Base-by-base conservation (phyloP, 2,329 filamentous ascomycete species). In the Tolypocladium paradoxum region DNA sequence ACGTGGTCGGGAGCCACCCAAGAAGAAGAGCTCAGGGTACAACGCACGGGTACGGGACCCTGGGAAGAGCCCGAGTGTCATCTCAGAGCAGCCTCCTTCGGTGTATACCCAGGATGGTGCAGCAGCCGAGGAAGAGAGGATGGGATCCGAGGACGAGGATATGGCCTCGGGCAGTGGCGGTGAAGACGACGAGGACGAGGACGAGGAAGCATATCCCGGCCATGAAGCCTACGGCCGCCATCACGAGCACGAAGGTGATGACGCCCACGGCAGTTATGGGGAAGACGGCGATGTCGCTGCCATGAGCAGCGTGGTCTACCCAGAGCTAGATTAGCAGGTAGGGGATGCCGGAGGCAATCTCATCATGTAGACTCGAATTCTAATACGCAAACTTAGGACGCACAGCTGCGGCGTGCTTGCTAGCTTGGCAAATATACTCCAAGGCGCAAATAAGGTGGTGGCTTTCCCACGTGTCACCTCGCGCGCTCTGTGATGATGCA, bases 1-100 rank as follows among this genome's bases (percentile, higher is more conserved):
- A 7, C 60, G 69, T 1, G 69, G 69, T 9, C 60, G 65, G 29
- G 62, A 68, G 33, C 67, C 68, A 0, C 60, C 65, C 2, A 69
- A 65, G 57, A 71, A 67, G 59, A 70, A 66, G 56, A 68, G 66
- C 29, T 64, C 63, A 34, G 66, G 66, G 0, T 70, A 70, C 35
- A 69, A 67, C 22, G 65, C 68, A 8, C 62, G 64, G 14, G 57
- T 70, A 1, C 56, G 60, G 7, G 62, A 65, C 16, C 58, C 58
- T 1, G 60, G 56, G 27, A 60, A 60, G 37, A 54, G 53, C 16
- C 31, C 56, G 5, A 60, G 62, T 35, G 48, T 55, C 11, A 48
- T 58, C 0, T 52, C 53, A 20, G 62, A 56, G 11, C 53, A 58
- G 9, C 54, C 53, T 14, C 57, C 55, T 14, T 55, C 51, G 6